Evolutionary conservation across 257 asterid species (phyloP), one percentile per base, ranked within the genome.

Genomic region (Salvia rosmarinus): DNA sequence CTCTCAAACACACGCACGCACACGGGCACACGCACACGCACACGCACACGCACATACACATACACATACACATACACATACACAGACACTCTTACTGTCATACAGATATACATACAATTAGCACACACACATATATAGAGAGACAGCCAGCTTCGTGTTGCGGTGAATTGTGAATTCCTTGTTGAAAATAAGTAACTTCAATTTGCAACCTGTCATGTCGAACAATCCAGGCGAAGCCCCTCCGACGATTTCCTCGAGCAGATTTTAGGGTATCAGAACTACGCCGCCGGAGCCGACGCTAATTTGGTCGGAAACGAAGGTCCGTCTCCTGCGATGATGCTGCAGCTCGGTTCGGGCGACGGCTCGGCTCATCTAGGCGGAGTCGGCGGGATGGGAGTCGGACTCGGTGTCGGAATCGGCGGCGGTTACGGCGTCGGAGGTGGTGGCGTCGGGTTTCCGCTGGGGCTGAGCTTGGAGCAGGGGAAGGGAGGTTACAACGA

Each of bases 171-270:
- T 11, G 68, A 21, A 47, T 21, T 52, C 34, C n/a, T n/a, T n/a
- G n/a, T 75, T 76, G 51, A 73, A 37, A 63, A 61, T 68, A 75
- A 54, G 46, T 32, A 49, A 6, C 57, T 50, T 12, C 49, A 34
- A 64, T 43, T 63, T 59, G 61, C 63, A 35, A 34, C 43, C 67
- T 52, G 64, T 73, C 76, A 93, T 93, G 98, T 89, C 97, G 42
- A 93, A 86, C 71, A 87, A 90, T 72, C 87, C 84, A 17, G 77
- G 90, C 9, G 97, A 92, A 37, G 75, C 82, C 49, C 95, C 13
- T 84, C 97, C 66, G 98, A 90, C 60, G 98, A 93, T 68, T 93
- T 93, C 74, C 75, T 93, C 34, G 97, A 93, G 56, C 97, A 93
- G 75, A 83, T 93, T 60, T 76, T 93, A 28, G 92, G 96, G 67